Evolutionary conservation across 345 rosid genomes (phyloP).

Genomic region (Balakata baccata): DNA sequence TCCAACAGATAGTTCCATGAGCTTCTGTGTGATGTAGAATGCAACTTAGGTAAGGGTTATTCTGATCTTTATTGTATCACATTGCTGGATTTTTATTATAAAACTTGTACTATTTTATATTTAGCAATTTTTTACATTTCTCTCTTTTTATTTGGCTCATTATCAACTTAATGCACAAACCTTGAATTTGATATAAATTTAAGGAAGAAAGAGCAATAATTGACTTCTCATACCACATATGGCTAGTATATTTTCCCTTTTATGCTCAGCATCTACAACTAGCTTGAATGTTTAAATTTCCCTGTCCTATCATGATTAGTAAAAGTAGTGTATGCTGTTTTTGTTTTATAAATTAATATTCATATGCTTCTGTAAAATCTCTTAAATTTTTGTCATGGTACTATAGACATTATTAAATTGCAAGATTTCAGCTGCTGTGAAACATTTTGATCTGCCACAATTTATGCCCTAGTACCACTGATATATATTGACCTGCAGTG

Average conservation of each 20-base stretch:
- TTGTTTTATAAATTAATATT: background rate
- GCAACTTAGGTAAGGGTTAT: background rate
- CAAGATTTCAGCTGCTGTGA: background rate
- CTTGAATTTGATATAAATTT: background rate
- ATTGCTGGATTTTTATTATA: background rate
- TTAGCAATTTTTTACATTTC: too few relatives aligned
- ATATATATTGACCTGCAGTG: too few relatives aligned
- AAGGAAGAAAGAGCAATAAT: background rate
- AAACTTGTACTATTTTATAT: background rate
- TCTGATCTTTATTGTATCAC: background rate
- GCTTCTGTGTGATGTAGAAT: background rate
- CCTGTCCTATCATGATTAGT: background rate
- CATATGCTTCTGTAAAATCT: background rate
- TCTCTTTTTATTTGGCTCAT: background rate
- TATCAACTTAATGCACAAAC: background rate
- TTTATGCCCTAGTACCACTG: too few relatives aligned
- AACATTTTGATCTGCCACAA: too few relatives aligned
- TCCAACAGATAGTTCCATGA: constrained; percentile 41
- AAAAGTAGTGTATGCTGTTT: background rate
- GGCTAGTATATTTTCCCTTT: background rate
- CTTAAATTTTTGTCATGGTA: background rate
- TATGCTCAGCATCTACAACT: background rate
- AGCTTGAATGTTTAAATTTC: background rate
- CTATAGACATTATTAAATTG: background rate
- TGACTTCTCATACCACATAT: background rate